Conservation (phyloP, 2,329 filamentous ascomycete genomes). For the Aureobasidium lini region DNA sequence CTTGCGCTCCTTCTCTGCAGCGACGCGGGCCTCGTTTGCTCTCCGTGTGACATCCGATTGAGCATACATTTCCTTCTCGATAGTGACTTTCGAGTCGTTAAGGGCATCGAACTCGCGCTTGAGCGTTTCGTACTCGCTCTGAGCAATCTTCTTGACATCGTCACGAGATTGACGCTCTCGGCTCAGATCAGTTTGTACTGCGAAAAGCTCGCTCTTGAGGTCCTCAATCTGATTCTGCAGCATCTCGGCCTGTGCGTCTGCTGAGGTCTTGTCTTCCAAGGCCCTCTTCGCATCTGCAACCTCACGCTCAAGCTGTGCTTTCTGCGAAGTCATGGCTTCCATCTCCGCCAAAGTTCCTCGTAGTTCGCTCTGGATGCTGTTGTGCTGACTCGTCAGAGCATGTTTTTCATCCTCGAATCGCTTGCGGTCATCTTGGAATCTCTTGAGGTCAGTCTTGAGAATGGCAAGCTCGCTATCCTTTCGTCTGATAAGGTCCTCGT, state of each 20-base stretch:
- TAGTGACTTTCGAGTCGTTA: constrained; percentile 91
- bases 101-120: constrained; percentile 78
- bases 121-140: constrained; percentile 77
- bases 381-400: constrained; percentile 64
- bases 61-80: constrained; percentile 94
- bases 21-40: constrained; percentile 70
- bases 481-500: constrained; percentile 84
- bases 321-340: constrained; percentile 77
- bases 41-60: constrained; percentile 87
- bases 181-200: constrained; percentile 80
- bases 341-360: constrained; percentile 83
- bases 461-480: constrained; percentile 91
- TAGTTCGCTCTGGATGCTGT: constrained; percentile 66
- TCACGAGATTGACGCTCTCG: constrained; percentile 88
- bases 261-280: constrained; percentile 79
- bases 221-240: constrained; percentile 82
- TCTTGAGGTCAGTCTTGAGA: constrained; percentile 75
- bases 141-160: constrained; percentile 81
- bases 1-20: constrained; percentile 80
- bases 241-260: constrained; percentile 81
- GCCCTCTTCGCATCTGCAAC: constrained; percentile 79
- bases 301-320: constrained; percentile 77
- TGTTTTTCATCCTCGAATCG: constrained; percentile 72
- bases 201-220: constrained; percentile 77
- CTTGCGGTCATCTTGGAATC: constrained; percentile 71